phyloP scores from a whole-genome alignment of 2,329 filamentous ascomycete species.

The Penicillium sp. region DNA sequence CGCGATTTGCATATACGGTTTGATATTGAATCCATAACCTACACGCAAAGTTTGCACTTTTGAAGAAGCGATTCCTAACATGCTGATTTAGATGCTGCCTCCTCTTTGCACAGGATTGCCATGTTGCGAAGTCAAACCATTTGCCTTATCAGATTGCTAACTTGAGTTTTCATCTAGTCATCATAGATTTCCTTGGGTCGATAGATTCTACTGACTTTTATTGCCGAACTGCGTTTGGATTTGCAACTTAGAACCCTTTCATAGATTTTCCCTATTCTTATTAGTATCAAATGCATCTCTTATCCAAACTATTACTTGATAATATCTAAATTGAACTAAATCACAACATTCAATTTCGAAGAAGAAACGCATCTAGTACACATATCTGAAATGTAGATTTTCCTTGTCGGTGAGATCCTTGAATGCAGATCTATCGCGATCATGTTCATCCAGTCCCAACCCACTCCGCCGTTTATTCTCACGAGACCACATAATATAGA shows the following conservation, averaged over 20 bases:
- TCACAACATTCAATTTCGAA: too few relatives aligned
- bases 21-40: not conserved
- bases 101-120: not conserved
- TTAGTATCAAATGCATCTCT: too few relatives aligned
- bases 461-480: constrained; percentile 58
- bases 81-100: not conserved
- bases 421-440: constrained; percentile 62
- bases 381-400: constrained; percentile 65
- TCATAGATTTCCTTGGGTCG: too few relatives aligned
- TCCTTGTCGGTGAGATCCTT: constrained; percentile 66
- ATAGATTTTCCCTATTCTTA: too few relatives aligned
- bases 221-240: too few relatives aligned
- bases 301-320: too few relatives aligned
- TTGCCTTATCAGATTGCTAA: too few relatives aligned
- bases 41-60: not conserved
- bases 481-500: not conserved
- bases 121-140: not conserved
- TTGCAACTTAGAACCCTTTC: too few relatives aligned
- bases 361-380: constrained; percentile 16
- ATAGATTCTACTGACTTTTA: too few relatives aligned
- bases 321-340: too few relatives aligned
- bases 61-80: not conserved
- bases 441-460: constrained; percentile 54
- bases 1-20: not conserved
- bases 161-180: too few relatives aligned